Evolutionary conservation across 2,329 filamentous ascomycete genomes (phyloP), one percentile per base, ranked within the genome.

Genomic region (Diaporthe ilicicola): DNA sequence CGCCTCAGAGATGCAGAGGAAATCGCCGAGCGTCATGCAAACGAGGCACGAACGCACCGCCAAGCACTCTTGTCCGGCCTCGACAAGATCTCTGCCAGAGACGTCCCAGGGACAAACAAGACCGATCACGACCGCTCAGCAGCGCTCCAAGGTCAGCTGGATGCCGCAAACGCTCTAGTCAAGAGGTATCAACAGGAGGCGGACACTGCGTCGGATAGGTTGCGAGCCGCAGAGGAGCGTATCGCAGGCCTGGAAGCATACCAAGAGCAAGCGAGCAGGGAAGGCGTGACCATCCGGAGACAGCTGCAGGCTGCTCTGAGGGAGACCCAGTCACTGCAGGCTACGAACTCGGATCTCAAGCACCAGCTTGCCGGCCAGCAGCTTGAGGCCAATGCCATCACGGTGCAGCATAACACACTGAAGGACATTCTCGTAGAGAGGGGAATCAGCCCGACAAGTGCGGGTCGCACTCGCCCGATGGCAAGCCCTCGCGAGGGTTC

Each of bases 201-300:
- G 1, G 94, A 99, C 79, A 84, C 87, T 32, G 94, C 95, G 3
- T 92, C 94, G 0, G 94, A 98, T 78, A 97, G 95, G 79, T 86
- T 99, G 67, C 92, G 96, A 67, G 92, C 92, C 71, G 96, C 96
- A 4, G 97, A 99, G 82, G 97, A 98, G 83, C 91, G 96, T 51
- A 98, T 99, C 79, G 97, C 96, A 6, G 96, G 96, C 8, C 88
- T 99, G 4, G 96, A 99, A 81, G 94, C 94, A 34, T 98, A 98
- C 80, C 96, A 99, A 82, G 96, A 99, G 79, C 96, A 99, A 82
- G 93, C 95, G 4, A 98, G 95, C 81, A 90, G 96, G 54, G 97
- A 99, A 81, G 94, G 94, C 61, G 90, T 99, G 68, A 90, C 91
- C 44, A 94, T 98, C 74, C 91, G 96, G 68, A 92, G 96, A 78